Conservation (phyloP, 345 rosid species). For the Raphanus raphanistrum region DNA sequence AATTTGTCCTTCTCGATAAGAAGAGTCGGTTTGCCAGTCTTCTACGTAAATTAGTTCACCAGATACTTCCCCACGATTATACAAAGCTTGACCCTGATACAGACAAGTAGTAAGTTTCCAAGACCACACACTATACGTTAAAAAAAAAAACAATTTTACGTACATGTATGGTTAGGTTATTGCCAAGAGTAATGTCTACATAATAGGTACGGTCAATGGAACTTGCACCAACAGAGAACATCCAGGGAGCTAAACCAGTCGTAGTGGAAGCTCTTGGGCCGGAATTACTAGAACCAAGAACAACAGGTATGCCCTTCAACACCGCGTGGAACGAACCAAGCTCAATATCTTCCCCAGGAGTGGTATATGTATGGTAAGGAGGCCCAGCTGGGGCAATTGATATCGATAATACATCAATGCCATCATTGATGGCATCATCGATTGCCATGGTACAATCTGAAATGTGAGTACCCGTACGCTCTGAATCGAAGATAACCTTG, state of each 20-base stretch:
- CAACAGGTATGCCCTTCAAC: slow-evolving; percentile 13
- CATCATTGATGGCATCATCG: slow-evolving; percentile 35
- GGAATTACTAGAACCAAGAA: background rate
- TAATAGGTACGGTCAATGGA: slow-evolving; percentile 6
- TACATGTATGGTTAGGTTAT: slow-evolving; percentile 18
- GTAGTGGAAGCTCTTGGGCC: slow-evolving; percentile 16
- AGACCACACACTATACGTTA: background rate
- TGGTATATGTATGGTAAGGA: background rate
- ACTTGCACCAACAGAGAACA: slow-evolving; percentile 22
- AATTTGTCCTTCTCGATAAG: background rate
- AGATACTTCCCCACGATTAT: background rate
- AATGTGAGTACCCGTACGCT: background rate
- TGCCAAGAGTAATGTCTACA: slow-evolving; percentile 27
- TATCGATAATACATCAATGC: slow-evolving; percentile 25
- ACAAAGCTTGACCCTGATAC: slow-evolving; percentile 10
- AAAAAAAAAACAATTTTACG: background rate
- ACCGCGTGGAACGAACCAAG: slow-evolving; percentile 24
- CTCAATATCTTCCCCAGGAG: background rate
- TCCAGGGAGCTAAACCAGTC: slow-evolving; percentile 10
- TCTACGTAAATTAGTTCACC: slow-evolving; percentile 5
- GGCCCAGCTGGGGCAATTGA: background rate
- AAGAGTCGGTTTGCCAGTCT: background rate
- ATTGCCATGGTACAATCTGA: background rate
- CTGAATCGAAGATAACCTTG: slow-evolving; percentile 32
- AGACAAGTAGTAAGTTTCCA: background rate